Evolutionary conservation across 164 flowering plant species (phyloP).

Genomic region (Piper betle): DNA sequence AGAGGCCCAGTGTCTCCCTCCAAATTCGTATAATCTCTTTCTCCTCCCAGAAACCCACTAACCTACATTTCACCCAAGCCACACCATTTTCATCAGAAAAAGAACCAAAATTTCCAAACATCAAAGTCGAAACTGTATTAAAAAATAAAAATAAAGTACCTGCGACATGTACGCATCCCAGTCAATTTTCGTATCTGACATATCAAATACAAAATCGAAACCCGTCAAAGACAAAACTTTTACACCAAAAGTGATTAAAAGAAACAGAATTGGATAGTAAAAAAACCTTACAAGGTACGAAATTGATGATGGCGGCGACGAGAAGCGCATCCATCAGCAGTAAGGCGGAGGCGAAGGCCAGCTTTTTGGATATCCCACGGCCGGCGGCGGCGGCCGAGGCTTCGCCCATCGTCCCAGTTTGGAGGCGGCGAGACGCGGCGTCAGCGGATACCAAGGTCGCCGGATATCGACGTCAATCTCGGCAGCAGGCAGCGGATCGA

Average conservation of each 20-base stretch:
- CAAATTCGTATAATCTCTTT: constrained; percentile 72
- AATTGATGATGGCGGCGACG: constrained; percentile 54
- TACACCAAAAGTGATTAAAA: background rate
- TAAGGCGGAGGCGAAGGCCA: constrained; percentile 36
- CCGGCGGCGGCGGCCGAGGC: background rate
- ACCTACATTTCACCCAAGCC: constrained; percentile 29
- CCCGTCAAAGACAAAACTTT: background rate
- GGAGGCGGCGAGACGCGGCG: no score
- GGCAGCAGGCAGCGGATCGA: no score
- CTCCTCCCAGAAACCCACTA: constrained; percentile 81
- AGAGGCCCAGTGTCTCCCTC: constrained; percentile 93
- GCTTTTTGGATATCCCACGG: constrained; percentile 22
- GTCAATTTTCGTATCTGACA: constrained; percentile 90
- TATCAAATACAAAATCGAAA: constrained; percentile 5
- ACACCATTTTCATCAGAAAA: background rate
- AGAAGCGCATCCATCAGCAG: constrained; percentile 54
- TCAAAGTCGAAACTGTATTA: background rate
- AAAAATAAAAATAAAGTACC: constrained; percentile 19
- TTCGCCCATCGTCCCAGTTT: background rate
- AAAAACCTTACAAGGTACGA: constrained; percentile 61
- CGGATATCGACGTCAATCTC: no score
- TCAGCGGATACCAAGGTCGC: no score
- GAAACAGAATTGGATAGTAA: background rate
- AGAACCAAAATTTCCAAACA: background rate
- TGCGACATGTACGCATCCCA: constrained; percentile 99